Conservation (phyloP, 306 rosid genomes). For the Cucurbita moschata region DNA sequence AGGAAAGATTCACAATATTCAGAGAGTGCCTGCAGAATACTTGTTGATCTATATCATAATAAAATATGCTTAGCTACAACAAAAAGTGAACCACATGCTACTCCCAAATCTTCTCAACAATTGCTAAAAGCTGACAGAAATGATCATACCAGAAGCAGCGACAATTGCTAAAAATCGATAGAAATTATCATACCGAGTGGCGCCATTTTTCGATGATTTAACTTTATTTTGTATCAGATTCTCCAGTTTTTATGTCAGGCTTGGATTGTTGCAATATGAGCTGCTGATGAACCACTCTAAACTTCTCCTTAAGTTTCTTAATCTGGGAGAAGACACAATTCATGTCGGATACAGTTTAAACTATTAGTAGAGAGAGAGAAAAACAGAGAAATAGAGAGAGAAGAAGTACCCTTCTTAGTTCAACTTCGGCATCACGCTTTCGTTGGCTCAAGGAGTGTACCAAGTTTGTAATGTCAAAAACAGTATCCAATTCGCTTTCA, state of each 20-base stretch:
- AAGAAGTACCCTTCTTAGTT: conserved; percentile 66
- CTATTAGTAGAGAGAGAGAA: neutral
- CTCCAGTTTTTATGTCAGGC: conserved; percentile 7
- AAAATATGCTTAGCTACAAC: neutral
- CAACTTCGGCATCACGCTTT: conserved; percentile 66
- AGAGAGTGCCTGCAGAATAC: neutral
- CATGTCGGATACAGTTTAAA: neutral
- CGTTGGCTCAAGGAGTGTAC: conserved; percentile 54
- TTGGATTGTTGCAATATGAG: conserved; percentile 32
- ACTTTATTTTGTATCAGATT: conserved; percentile 4
- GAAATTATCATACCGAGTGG: neutral
- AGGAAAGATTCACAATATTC: neutral
- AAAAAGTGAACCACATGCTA: neutral
- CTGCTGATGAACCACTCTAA: conserved; percentile 62
- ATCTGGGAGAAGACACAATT: conserved; percentile 36
- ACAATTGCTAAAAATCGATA: neutral
- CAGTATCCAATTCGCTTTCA: conserved; percentile 68
- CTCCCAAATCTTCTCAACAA: neutral
- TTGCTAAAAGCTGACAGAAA: neutral
- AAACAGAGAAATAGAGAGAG: neutral
- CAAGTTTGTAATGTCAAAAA: conserved; percentile 76
- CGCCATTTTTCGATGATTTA: neutral
- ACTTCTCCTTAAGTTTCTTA: conserved; percentile 86
- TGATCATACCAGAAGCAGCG: neutral
- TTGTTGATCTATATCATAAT: neutral